phyloP scores from a whole-genome alignment of 148 eudicot species.

The Chenopodium album region DNA sequence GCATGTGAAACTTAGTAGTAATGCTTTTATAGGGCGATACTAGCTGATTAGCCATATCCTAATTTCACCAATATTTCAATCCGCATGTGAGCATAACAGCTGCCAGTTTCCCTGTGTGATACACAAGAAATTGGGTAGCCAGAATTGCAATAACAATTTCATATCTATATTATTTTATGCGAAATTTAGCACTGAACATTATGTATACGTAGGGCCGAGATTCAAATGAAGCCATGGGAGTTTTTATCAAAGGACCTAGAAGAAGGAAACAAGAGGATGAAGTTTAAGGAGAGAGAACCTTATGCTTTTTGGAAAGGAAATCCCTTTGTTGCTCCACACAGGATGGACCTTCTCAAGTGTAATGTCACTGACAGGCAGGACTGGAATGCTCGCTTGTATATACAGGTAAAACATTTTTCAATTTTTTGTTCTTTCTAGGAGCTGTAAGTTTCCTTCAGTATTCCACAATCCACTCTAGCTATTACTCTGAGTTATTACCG shows the following conservation, averaged over 20 bases:
- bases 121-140: background rate
- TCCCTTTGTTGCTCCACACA: constrained; percentile 54
- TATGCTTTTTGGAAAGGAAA: constrained; percentile 90
- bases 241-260: constrained; percentile 47
- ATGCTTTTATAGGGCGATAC: background rate
- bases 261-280: constrained; percentile 58
- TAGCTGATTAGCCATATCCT: background rate
- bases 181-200: background rate
- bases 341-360: constrained; percentile 74
- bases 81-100: background rate
- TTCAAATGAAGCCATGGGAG: constrained; percentile 73
- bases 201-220: constrained; percentile 54
- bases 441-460: background rate
- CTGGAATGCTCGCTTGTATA: constrained; percentile 66
- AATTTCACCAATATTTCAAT: background rate
- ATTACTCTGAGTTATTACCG: background rate
- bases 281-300: constrained; percentile 65
- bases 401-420: constrained; percentile 45
- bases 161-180: too few species aligned
- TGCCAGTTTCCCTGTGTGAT: background rate
- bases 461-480: background rate
- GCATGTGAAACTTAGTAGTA: background rate
- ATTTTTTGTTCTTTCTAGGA: constrained; percentile 5
- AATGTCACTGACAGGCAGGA: constrained; percentile 67
- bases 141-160: background rate